A percentile compares a stretch with the other conserved stretches of the same genome.
Conservation (phyloP, 345 rosid genomes). For the Raphanus sativus region DNA sequence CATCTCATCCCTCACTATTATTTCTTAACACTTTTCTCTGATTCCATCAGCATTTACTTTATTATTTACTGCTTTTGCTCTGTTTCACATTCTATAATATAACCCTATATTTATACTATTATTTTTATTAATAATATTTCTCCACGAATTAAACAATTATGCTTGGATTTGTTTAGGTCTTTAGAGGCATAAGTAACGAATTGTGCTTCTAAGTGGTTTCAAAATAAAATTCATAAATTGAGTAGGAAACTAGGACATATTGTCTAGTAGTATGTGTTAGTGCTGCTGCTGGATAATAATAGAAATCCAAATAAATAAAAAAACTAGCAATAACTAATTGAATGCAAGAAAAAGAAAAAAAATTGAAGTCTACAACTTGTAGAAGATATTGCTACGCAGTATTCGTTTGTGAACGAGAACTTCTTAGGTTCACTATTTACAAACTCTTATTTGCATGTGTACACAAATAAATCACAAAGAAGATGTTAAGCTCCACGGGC, state of each 20-base stretch:
- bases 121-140: background rate
- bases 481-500: no score
- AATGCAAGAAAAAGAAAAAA: background rate
- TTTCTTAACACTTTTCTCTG: constrained; percentile 10
- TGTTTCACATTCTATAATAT: constrained; percentile 27
- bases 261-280: background rate
- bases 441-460: background rate
- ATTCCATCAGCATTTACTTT: constrained; percentile 20
- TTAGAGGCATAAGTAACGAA: background rate
- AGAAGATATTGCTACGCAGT: background rate
- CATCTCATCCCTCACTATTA: constrained; percentile 25
- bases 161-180: background rate
- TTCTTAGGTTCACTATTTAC: background rate
- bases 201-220: background rate
- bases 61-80: constrained; percentile 25
- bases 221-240: background rate
- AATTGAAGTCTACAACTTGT: background rate
- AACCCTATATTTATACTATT: background rate
- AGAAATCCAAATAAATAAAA: background rate
- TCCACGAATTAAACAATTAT: background rate
- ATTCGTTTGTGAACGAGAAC: background rate
- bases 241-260: background rate
- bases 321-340: background rate
- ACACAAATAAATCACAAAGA: background rate
- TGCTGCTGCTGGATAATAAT: background rate